Evolutionary conservation across 1,139 yeast species (phyloP).

Genomic region (Magnusiomyces sp.): DNA sequence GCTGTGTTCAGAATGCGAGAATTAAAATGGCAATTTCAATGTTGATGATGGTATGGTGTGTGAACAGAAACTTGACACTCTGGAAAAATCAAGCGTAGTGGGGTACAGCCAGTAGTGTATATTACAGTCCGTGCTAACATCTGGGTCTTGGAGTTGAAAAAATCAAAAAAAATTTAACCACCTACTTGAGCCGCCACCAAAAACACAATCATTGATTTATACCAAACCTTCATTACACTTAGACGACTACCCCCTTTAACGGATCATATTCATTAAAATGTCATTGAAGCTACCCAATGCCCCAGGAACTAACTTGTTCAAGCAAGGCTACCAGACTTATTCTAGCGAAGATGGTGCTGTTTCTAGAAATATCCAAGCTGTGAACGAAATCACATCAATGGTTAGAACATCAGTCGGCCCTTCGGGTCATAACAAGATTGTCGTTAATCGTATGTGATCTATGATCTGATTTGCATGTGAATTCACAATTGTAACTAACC

Average conservation of each 20-base stretch:
- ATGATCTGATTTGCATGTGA: conserved; percentile 15
- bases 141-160: too few relatives aligned
- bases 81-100: too few relatives aligned
- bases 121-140: too few relatives aligned
- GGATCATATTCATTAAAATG: conserved; percentile 39
- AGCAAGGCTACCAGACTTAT: conserved; percentile 90
- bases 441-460: conserved; percentile 52
- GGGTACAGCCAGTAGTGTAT: too few relatives aligned
- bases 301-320: conserved; percentile 88
- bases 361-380: conserved; percentile 84
- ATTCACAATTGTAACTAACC: too few relatives aligned
- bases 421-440: conserved; percentile 91
- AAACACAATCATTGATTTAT: too few relatives aligned
- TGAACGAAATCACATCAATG: conserved; percentile 85
- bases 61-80: too few relatives aligned
- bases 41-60: too few relatives aligned
- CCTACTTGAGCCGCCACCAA: too few relatives aligned
- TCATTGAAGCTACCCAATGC: conserved; percentile 87
- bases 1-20: too few relatives aligned
- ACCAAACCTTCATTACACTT: neutral
- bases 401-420: conserved; percentile 95
- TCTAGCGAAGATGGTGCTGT: conserved; percentile 93
- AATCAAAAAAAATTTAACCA: too few relatives aligned
- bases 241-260: neutral
- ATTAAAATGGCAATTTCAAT: too few relatives aligned